These are phyloP conservation scores for Senna siamea DNA, from an alignment of 306 rosid genomes.

Conservation along the genomic window DNA sequence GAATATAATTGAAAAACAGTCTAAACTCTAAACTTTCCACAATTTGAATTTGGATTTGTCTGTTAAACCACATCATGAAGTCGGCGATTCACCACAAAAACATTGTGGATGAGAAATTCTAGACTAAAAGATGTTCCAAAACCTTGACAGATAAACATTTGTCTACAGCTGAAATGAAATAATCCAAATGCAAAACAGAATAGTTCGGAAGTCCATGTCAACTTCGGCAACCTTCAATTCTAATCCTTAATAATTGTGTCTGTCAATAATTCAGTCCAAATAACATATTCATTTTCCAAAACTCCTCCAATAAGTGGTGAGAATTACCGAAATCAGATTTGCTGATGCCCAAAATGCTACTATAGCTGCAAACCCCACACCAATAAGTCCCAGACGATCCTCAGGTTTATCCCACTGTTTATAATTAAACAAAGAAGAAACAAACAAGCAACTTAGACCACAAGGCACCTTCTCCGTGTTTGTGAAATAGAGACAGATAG, in stretches of 20 bases:
- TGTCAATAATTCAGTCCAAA: slow-evolving; percentile 1
- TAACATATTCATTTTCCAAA: not conserved
- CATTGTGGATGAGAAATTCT: not conserved
- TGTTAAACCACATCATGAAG: not conserved
- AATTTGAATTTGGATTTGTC: not conserved
- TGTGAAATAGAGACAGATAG: not conserved
- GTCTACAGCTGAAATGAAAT: not conserved
- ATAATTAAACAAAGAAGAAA: slow-evolving; percentile 19
- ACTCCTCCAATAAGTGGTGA: not conserved
- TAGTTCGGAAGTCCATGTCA: not conserved
- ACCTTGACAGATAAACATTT: not conserved
- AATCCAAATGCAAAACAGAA: not conserved
- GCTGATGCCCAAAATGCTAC: slow-evolving; percentile 59
- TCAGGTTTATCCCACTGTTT: slow-evolving; percentile 66
- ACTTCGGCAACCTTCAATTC: not conserved
- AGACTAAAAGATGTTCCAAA: not conserved
- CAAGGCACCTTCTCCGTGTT: not conserved
- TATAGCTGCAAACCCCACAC: slow-evolving; percentile 67
- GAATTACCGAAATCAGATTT: slow-evolving; percentile 55
- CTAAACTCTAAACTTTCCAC: not conserved
- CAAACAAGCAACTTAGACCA: slow-evolving; percentile 1
- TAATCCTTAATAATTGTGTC: not conserved
- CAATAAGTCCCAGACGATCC: slow-evolving; percentile 61
- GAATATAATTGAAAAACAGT: not conserved
- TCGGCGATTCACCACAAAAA: too few relatives aligned